Evolutionary conservation across 768 basidiomycete genomes (phyloP), one percentile per base, ranked within the genome.

Genomic region (Phylloporus sp.): DNA sequence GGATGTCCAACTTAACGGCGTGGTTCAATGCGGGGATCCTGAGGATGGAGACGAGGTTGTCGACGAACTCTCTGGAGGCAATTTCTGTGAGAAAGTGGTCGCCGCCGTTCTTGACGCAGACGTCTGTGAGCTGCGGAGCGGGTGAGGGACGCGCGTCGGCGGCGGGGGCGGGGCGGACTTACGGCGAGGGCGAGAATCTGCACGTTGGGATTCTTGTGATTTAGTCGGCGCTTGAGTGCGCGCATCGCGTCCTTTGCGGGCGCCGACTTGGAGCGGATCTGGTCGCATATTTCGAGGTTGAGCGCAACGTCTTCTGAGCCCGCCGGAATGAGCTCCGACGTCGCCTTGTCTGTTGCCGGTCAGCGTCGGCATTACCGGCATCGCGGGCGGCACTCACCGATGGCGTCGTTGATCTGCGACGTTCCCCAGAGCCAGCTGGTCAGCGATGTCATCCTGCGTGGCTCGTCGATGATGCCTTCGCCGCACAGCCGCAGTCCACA

Each of bases 31-130:
- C 68, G 5, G 86, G 82, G 14, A 86, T 75, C 68, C 86, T 90
- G 60, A 95, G 78, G 48, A 95, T 83, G 8, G 88, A 92, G 34
- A 89, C 86, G 42, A 95, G 76, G 61, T 94, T 94, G 66, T 95
- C 93, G 67, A 95, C 84, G 62, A 94, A 95, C 61, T 97, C 93
- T 45, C 90, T 77, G 6, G 90, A 90, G 6, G 87, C 82, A 37
- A 95, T 68, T 63, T 96, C 92, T 3, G 66, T 66, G 40, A 98
- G 70, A 61, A 99, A 98, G 35, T 83, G 80, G 55, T 97, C 92
- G 0, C 96, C 96, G 9, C 91, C 92, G 59, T 99, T 99, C 82
- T 99, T 99, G 65, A 98, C 78, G 59, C 90, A 93, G 9, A 84
- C 75, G 66, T 98, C 96, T 38, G 88, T 82, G 39, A 97, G 74